Conservation (phyloP, 2,329 filamentous ascomycete species). For the Knufia fluminis region DNA sequence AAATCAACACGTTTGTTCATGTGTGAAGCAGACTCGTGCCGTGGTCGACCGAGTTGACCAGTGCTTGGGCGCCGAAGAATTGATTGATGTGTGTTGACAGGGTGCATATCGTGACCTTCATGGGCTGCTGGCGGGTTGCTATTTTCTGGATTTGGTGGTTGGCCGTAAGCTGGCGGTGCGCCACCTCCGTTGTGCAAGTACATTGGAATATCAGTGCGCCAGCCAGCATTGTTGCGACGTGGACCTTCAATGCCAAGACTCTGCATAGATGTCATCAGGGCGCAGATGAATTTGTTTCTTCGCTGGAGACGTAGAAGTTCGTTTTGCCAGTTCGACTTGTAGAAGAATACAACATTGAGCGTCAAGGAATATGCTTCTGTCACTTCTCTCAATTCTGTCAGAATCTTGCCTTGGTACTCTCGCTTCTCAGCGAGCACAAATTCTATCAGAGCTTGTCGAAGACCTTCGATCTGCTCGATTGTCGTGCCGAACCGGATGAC, state of each 20-base stretch:
- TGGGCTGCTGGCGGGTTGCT: slow-evolving; percentile 23
- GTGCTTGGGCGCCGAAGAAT: slow-evolving; percentile 44
- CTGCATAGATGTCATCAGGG: slow-evolving; percentile 77
- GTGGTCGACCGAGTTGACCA: slow-evolving; percentile 33
- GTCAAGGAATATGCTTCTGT: slow-evolving; percentile 76
- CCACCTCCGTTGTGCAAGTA: slow-evolving; percentile 46
- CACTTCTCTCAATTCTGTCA: slow-evolving; percentile 73
- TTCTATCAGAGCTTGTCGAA: slow-evolving; percentile 70
- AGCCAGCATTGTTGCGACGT: slow-evolving; percentile 61
- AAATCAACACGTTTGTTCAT: slow-evolving; percentile 60
- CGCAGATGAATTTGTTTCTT: slow-evolving; percentile 89
- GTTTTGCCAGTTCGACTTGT: slow-evolving; percentile 95
- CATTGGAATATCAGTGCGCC: slow-evolving; percentile 57
- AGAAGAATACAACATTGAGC: slow-evolving; percentile 91
- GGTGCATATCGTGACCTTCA: slow-evolving; percentile 12
- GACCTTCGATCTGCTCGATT: slow-evolving; percentile 68
- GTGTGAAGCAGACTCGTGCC: slow-evolving; percentile 48
- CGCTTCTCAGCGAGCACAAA: slow-evolving; percentile 80
- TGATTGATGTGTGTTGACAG: slow-evolving; percentile 31
- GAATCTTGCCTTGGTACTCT: slow-evolving; percentile 76
- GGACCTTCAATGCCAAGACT: slow-evolving; percentile 80
- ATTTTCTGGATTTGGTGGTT: slow-evolving; percentile 36
- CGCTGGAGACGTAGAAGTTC: slow-evolving; percentile 80
- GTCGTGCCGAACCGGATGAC: slow-evolving; percentile 84
- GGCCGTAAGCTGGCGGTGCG: slow-evolving; percentile 36